Conservation (phyloP, 345 rosid species). For the Lepidium aucheri region DNA sequence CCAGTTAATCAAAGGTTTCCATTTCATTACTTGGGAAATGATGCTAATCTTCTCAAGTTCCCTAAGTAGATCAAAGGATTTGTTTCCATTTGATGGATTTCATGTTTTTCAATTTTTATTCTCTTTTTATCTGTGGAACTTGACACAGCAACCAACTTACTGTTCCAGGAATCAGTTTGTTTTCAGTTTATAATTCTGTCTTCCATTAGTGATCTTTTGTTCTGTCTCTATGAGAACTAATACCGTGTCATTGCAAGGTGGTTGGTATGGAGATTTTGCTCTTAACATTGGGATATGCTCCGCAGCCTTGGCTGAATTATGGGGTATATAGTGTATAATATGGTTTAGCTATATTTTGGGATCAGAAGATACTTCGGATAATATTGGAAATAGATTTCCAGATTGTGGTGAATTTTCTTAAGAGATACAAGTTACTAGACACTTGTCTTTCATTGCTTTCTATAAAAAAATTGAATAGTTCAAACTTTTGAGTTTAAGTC, state of each 20-base stretch:
- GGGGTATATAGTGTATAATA: no score
- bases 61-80: constrained; percentile 34
- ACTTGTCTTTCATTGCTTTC: no score
- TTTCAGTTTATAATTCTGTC: not conserved
- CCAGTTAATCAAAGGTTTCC: constrained; percentile 47
- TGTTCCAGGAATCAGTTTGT: not conserved
- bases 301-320: no score
- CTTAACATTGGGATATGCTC: no score
- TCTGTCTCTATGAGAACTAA: not conserved
- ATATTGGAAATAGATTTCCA: no score
- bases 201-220: not conserved
- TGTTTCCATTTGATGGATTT: not conserved
- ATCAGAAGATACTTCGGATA: no score
- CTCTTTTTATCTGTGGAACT: constrained; percentile 22
- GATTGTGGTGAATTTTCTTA: no score
- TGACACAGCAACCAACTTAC: constrained; percentile 7
- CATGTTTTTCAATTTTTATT: constrained; percentile 6
- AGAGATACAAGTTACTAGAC: no score
- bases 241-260: not conserved
- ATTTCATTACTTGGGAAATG: constrained; percentile 52
- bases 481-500: no score
- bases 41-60: constrained; percentile 43
- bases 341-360: no score
- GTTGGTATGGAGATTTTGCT: no score
- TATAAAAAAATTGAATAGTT: no score